phyloP scores from a whole-genome alignment of 441 rosid species.

The Corymbia calophylla region DNA sequence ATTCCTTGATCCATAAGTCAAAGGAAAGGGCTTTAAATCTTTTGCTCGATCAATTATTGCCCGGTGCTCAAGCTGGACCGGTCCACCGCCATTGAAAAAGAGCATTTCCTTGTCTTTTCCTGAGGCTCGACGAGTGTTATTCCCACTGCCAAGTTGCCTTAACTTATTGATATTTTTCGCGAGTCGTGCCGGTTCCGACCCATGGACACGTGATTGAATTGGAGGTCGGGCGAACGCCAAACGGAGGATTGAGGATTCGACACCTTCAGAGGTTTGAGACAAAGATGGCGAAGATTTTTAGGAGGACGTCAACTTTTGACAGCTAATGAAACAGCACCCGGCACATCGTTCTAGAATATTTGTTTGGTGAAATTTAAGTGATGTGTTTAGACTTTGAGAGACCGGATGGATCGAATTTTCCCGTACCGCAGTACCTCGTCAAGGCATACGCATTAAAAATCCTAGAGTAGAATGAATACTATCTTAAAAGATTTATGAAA shows the following conservation, averaged over 20 bases:
- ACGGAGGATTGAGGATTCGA: neutral
- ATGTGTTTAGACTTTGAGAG: no score
- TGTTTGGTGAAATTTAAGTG: no score
- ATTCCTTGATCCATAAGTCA: neutral
- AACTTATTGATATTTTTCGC: neutral
- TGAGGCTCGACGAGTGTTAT: neutral
- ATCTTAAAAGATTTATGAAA: no score
- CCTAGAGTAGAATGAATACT: no score
- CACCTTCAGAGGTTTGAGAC: neutral
- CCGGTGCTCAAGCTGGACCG: neutral
- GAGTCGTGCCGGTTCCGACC: neutral
- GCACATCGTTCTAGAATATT: neutral
- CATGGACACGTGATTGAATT: neutral
- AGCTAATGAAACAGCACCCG: neutral
- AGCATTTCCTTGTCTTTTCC: neutral
- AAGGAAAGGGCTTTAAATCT: neutral
- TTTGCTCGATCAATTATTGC: neutral
- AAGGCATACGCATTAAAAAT: no score
- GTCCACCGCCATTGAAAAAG: neutral
- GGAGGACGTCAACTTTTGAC: neutral
- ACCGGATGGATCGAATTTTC: neutral
- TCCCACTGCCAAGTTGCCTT: neutral
- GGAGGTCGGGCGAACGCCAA: neutral
- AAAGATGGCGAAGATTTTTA: neutral
- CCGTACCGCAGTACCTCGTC: neutral